Percentiles rank a stretch among this genome's conserved stretches.
Evolutionary conservation across 2,329 filamentous ascomycete genomes (phyloP).

Genomic region (Bipolaris victoriae): DNA sequence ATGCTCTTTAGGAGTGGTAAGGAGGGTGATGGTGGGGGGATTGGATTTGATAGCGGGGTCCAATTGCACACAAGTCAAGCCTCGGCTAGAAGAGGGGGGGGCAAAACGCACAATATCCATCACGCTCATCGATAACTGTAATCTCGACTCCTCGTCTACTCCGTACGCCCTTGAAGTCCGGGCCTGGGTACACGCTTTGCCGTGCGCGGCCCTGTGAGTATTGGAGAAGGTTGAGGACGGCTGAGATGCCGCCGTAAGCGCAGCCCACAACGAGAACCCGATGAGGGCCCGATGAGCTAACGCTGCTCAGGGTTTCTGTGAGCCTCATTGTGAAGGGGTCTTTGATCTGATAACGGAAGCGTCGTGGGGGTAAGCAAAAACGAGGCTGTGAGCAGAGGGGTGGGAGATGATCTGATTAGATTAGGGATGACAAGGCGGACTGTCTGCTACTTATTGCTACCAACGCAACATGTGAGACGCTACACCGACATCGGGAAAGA

Average conservation of each 20-base stretch:
- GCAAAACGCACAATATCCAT: conserved; percentile 73
- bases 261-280: conserved; percentile 70
- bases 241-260: conserved; percentile 73
- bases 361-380: conserved; percentile 4
- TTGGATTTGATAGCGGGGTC: conserved; percentile 1
- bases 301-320: conserved; percentile 31
- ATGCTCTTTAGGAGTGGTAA: conserved; percentile 16
- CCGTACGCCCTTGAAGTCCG: conserved; percentile 40
- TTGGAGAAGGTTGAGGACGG: conserved; percentile 71
- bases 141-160: conserved; percentile 67
- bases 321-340: conserved; percentile 37
- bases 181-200: conserved; percentile 50
- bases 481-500: conserved; percentile 23
- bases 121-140: conserved; percentile 77
- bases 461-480: neutral
- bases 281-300: conserved; percentile 42
- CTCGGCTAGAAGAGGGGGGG: conserved; percentile 28
- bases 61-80: conserved; percentile 5
- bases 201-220: conserved; percentile 64
- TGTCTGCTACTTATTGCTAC: conserved; percentile 15
- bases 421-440: conserved; percentile 10
- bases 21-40: too few relatives aligned
- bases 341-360: conserved; percentile 21
- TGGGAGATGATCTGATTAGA: conserved; percentile 48
- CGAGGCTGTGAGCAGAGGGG: conserved; percentile 4